Percentiles rank a stretch among this genome's conserved stretches.
These are phyloP conservation scores for Colletotrichum tamarilloi DNA, from an alignment of 2,329 filamentous ascomycete genomes.

Conservation along the genomic window DNA sequence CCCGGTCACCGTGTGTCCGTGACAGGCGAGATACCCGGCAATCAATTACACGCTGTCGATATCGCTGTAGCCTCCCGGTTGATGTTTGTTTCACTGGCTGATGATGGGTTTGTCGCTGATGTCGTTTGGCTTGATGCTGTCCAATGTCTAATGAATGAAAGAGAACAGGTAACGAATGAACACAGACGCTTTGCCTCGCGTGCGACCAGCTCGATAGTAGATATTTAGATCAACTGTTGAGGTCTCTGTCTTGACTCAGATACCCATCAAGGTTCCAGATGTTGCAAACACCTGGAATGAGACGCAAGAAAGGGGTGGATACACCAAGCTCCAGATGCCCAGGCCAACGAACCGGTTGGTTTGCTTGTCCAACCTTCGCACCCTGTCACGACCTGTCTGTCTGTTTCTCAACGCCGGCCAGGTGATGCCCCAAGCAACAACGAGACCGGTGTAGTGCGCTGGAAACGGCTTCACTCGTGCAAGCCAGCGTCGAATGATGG, in stretches of 20 bases:
- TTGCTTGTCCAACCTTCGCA: constrained; percentile 13
- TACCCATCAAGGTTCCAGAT: constrained; percentile 31
- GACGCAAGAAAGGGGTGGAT: constrained; percentile 17
- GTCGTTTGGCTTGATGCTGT: constrained; percentile 13
- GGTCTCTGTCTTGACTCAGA: constrained; percentile 26
- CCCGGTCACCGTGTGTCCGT: constrained; percentile 5
- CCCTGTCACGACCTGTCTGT: not conserved
- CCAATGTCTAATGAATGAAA: not conserved
- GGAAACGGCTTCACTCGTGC: constrained; percentile 4
- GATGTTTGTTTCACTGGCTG: not conserved
- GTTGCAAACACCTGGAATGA: constrained; percentile 22
- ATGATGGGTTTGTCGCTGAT: not conserved
- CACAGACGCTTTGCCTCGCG: not conserved
- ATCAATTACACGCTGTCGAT: constrained; percentile 3
- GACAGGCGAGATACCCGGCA: not conserved
- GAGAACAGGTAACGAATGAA: not conserved
- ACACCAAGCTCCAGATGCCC: constrained; percentile 6
- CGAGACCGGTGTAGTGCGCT: not conserved
- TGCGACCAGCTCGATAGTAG: constrained; percentile 17
- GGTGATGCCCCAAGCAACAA: not conserved
- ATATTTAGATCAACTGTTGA: constrained; percentile 28
- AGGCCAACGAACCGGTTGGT: not conserved
- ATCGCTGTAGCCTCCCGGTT: not conserved
- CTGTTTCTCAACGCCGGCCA: not conserved
- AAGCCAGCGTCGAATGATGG: constrained; percentile 3